Conservation (phyloP, 1,139 yeast species). For the Candida sp. region DNA sequence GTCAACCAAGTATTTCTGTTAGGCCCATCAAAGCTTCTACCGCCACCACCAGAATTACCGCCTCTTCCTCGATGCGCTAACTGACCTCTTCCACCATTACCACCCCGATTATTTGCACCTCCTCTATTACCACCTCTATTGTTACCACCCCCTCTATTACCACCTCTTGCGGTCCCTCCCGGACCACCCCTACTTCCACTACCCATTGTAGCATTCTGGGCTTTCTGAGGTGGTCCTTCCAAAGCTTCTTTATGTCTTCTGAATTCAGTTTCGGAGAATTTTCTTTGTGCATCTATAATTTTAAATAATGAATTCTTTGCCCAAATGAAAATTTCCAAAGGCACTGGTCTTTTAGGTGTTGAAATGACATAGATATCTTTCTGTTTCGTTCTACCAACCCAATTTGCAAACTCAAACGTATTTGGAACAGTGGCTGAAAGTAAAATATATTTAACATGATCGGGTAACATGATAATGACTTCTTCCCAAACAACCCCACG, state of each 20-base stretch:
- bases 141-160: conserved; percentile 26
- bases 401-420: conserved; percentile 97
- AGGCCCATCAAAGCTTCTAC: conserved; percentile 59
- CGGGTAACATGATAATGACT: conserved; percentile 94
- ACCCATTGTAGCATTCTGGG: conserved; percentile 26
- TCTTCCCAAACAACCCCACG: conserved; percentile 99
- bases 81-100: conserved; percentile 12
- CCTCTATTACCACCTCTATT: conserved; percentile 16
- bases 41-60: conserved; percentile 26
- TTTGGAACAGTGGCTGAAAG: conserved; percentile 97
- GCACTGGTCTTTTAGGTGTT: conserved; percentile 95
- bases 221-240: conserved; percentile 34
- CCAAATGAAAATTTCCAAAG: conserved; percentile 83
- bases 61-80: conserved; percentile 20
- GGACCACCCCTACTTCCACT: conserved; percentile 43
- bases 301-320: conserved; percentile 65
- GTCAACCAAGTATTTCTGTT: conserved; percentile 76
- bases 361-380: conserved; percentile 95
- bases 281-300: conserved; percentile 70
- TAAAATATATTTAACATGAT: conserved; percentile 84
- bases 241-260: conserved; percentile 56
- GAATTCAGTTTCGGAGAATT: conserved; percentile 64
- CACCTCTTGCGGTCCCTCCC: conserved; percentile 45
- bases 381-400: conserved; percentile 97
- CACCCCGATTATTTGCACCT: conserved; percentile 16